These are phyloP conservation scores for Corynascus novoguineensis DNA, from an alignment of 495 filamentous ascomycete species.

Conservation along the genomic window DNA sequence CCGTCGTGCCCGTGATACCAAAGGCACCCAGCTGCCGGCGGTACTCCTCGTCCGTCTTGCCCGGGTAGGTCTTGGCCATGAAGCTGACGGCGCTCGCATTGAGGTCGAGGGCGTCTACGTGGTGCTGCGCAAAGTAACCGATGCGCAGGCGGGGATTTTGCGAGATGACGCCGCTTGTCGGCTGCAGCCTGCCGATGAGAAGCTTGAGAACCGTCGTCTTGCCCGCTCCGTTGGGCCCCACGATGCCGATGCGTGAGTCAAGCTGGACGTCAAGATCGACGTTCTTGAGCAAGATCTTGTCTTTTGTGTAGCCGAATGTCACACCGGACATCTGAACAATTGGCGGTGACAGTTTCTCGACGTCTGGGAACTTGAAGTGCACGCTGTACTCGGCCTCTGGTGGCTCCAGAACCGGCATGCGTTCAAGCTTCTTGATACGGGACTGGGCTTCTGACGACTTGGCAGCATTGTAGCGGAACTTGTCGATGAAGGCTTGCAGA, in stretches of 20 bases:
- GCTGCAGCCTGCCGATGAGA: conserved; percentile 76
- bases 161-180: conserved; percentile 76
- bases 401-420: conserved; percentile 84
- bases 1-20: conserved; percentile 96
- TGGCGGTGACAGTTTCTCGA: conserved; percentile 93
- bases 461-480: conserved; percentile 98
- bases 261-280: conserved; percentile 96
- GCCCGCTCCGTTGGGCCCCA: conserved; percentile 96
- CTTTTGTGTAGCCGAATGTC: conserved; percentile 79
- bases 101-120: conserved; percentile 94
- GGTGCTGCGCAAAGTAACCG: conserved; percentile 97
- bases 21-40: conserved; percentile 93
- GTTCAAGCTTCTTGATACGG: conserved; percentile 97
- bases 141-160: conserved; percentile 81
- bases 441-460: conserved; percentile 98
- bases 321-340: conserved; percentile 97
- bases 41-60: conserved; percentile 93
- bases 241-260: conserved; percentile 96
- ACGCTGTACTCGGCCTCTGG: conserved; percentile 94
- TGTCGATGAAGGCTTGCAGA: conserved; percentile 93
- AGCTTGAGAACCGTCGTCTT: conserved; percentile 96
- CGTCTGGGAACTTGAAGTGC: conserved; percentile 95
- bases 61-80: conserved; percentile 88
- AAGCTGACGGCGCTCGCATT: conserved; percentile 84
- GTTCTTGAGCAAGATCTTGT: conserved; percentile 73